Evolutionary conservation across 2,329 filamentous ascomycete species (phyloP).

Genomic region (Aureobasidium namibiae): DNA sequence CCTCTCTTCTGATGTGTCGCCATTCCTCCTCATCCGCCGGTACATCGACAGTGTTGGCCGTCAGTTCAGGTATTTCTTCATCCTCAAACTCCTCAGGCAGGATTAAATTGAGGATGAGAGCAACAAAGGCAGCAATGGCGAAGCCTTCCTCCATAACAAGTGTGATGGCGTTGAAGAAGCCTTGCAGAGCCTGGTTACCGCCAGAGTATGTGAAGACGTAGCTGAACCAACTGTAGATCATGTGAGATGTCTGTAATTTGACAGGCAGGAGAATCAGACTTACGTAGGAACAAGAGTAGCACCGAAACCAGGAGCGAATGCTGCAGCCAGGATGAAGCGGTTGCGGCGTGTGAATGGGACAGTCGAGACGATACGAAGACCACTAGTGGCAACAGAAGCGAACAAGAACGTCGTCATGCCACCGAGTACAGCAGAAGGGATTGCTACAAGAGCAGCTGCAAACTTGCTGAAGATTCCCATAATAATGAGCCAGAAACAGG

Average conservation of each 20-base stretch:
- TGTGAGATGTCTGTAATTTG: neutral
- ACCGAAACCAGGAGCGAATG: slow-evolving; percentile 61
- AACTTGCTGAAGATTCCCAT: slow-evolving; percentile 83
- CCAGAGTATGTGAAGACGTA: slow-evolving; percentile 67
- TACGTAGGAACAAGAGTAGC: slow-evolving; percentile 39
- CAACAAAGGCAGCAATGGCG: slow-evolving; percentile 64
- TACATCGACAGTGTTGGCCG: slow-evolving; percentile 32
- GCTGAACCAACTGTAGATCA: slow-evolving; percentile 54
- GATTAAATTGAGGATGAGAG: slow-evolving; percentile 63
- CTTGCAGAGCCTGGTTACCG: slow-evolving; percentile 56
- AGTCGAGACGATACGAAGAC: slow-evolving; percentile 65
- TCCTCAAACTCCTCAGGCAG: slow-evolving; percentile 72
- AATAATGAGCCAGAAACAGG: slow-evolving; percentile 66
- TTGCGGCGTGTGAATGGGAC: slow-evolving; percentile 71
- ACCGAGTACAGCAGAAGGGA: slow-evolving; percentile 48
- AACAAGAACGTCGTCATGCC: slow-evolving; percentile 69
- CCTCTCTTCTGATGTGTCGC: slow-evolving; percentile 18
- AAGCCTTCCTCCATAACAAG: slow-evolving; percentile 52
- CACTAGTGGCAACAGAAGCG: slow-evolving; percentile 65
- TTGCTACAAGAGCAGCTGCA: slow-evolving; percentile 68
- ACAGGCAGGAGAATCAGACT: slow-evolving; percentile 13
- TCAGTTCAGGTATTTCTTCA: slow-evolving; percentile 31
- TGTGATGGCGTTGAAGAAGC: slow-evolving; percentile 62
- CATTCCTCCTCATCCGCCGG: slow-evolving; percentile 34
- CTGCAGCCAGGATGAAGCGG: slow-evolving; percentile 71